phyloP scores from a whole-genome alignment of 140 eudicot genomes.

The Eryngium alpinum region DNA sequence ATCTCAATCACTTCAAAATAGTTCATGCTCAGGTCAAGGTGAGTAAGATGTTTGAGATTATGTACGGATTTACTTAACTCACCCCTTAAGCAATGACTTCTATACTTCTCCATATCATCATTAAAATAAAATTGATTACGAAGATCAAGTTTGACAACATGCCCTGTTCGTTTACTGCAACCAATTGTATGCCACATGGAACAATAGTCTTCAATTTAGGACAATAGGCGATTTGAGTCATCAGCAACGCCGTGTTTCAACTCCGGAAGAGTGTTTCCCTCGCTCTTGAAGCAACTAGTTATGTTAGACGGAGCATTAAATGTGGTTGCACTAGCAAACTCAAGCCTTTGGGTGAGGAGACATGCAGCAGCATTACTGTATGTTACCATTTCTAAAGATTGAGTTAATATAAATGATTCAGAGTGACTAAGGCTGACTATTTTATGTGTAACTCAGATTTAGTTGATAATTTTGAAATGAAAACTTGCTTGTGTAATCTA shows the following conservation, averaged over 20 bases:
- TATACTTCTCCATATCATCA: background rate
- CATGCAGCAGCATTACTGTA: no score
- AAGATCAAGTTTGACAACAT: constrained; percentile 24
- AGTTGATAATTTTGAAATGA: no score
- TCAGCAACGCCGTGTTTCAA: constrained; percentile 32
- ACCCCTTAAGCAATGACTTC: constrained; percentile 20
- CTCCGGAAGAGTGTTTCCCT: constrained; percentile 25
- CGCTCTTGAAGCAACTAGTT: constrained; percentile 22
- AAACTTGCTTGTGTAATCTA: no score
- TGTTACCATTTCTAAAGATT: no score
- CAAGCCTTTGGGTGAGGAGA: background rate
- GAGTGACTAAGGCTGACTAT: no score
- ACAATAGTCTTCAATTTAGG: constrained; percentile 31
- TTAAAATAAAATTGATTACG: constrained; percentile 3
- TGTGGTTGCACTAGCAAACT: no score
- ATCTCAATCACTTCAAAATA: constrained; percentile 14
- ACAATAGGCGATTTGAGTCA: constrained; percentile 30
- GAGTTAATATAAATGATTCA: no score
- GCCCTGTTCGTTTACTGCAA: constrained; percentile 36
- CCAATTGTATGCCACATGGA: constrained; percentile 39
- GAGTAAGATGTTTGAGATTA: constrained; percentile 23
- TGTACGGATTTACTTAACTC: constrained; percentile 27
- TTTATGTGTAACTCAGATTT: no score
- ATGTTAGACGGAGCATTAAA: background rate
- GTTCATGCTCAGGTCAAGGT: constrained; percentile 29